A percentile compares a stretch with the other conserved stretches of the same genome.
Conservation (phyloP, 2,329 filamentous ascomycete genomes). For the Simplicillium aogashimaense region DNA sequence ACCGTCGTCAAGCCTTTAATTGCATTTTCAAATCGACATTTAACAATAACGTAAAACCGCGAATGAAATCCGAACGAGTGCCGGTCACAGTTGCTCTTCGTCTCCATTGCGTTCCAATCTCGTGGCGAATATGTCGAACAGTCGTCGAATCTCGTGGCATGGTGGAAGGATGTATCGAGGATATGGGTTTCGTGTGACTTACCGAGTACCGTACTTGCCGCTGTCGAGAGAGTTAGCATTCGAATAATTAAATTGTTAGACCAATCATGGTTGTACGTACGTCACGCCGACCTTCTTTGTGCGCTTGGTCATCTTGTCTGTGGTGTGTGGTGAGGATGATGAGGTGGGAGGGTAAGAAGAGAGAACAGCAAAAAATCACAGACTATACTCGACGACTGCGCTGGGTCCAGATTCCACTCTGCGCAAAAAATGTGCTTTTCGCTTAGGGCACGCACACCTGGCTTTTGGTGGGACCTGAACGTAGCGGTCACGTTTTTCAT, state of each 20-base stretch:
- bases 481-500: constrained; percentile 4
- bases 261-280: constrained; percentile 21
- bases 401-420: neutral
- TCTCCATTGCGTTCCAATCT: too few relatives aligned
- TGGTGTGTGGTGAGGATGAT: constrained; percentile 25
- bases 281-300: constrained; percentile 98
- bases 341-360: constrained; percentile 19
- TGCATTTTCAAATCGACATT: too few relatives aligned
- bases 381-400: constrained; percentile 11
- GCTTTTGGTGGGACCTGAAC: constrained; percentile 11
- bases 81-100: too few relatives aligned
- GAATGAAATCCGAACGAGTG: too few relatives aligned
- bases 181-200: constrained; percentile 29
- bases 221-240: constrained; percentile 22
- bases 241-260: constrained; percentile 3
- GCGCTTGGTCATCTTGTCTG: constrained; percentile 83
- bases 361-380: constrained; percentile 18
- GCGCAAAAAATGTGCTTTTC: constrained; percentile 22
- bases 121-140: neutral
- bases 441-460: constrained; percentile 31
- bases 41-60: too few relatives aligned
- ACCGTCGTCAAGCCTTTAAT: too few relatives aligned
- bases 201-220: constrained; percentile 95
- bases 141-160: too few relatives aligned
- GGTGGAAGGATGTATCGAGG: constrained; percentile 3